A percentile compares a stretch with the other conserved stretches of the same genome.
Evolutionary conservation across 805 yeast genomes (phyloP).

Genomic region (Cyberlindnera japonica): DNA sequence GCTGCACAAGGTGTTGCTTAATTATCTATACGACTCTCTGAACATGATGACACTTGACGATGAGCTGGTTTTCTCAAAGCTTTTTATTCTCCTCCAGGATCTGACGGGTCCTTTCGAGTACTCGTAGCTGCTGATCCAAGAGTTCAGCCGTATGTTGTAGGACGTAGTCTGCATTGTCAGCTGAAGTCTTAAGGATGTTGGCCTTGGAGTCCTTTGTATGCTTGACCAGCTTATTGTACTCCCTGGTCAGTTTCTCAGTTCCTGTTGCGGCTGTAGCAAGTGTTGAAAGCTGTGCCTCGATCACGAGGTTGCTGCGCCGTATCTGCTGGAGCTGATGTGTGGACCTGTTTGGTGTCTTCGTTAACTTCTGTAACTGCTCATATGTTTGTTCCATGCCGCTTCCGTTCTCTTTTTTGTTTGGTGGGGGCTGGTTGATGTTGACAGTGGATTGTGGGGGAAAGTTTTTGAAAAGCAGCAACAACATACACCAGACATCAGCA

Average conservation of each 20-base stretch:
- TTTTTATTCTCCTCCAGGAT: constrained; percentile 31
- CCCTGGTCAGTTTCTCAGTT: constrained; percentile 6
- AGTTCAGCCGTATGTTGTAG: constrained; percentile 60
- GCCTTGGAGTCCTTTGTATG: constrained; percentile 3
- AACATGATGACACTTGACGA: too few species aligned
- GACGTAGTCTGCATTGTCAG: constrained; percentile 23
- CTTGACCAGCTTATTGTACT: constrained; percentile 12
- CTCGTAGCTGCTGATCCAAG: constrained; percentile 67
- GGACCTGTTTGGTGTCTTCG: constrained; percentile 13
- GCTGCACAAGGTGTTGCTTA: constrained; percentile 37
- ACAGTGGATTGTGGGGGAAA: not conserved
- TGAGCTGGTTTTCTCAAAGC: too few species aligned
- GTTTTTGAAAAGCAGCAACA: too few species aligned
- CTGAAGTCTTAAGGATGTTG: not conserved
- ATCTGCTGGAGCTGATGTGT: constrained; percentile 22
- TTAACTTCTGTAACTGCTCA: constrained; percentile 8
- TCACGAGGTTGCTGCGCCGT: constrained; percentile 20
- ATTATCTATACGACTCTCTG: too few species aligned
- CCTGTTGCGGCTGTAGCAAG: constrained; percentile 11
- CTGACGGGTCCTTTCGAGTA: constrained; percentile 55
- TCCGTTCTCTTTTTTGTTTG: not conserved
- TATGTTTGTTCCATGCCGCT: constrained; percentile 3
- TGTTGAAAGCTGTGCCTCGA: constrained; percentile 21
- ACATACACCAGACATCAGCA: too few species aligned
- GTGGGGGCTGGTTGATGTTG: not conserved